Evolutionary conservation across 441 rosid species (phyloP), one percentile per base, ranked within the genome.

Genomic region (Populus hybrid): DNA sequence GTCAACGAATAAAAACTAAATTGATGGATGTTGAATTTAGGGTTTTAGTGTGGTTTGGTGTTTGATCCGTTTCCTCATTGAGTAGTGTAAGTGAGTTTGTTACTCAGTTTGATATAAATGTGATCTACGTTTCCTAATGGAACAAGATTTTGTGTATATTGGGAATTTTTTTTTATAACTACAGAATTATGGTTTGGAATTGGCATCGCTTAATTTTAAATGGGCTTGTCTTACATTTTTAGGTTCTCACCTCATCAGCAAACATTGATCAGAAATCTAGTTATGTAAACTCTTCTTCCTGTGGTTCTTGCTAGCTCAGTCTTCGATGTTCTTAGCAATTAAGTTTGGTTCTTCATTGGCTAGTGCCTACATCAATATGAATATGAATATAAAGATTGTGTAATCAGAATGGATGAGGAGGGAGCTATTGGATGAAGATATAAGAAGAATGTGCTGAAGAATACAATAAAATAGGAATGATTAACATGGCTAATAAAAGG

Each of bases 51-150:
- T 67, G 69, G 61, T 69, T 76, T 70, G 34, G 63, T 71, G 71
- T 81, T 82, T 81, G 80, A 82, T 85, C 80, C 26, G 23, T 72
- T 70, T 76, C 71, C 36, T 26, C n/a, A 32, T 24, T 26, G 10
- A 11, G 36, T 67, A 40, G 63, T 40, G 10, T 30, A 63, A 67
- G 9, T 26, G 64, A 72, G 23, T 70, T 61, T 77, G 59, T 32
- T 63, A 1, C 16, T 21, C 4, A 38, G 46, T 50, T 77, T 21
- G 28, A 21, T 21, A 61, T 10, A 23, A 66, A 30, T 32, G 35
- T 68, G 32, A 40, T 72, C 5, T 24, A 36, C 35, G 8, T 67
- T 67, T 11, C 7, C 21, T 28, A 30, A 10, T 34, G 50, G 30
- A 54, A 63, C 38, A 42, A 65, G 57, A 42, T 72, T 63, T 77